phyloP scores from a whole-genome alignment of 2,329 filamentous ascomycete species.

The Madurella mycetomatis region DNA sequence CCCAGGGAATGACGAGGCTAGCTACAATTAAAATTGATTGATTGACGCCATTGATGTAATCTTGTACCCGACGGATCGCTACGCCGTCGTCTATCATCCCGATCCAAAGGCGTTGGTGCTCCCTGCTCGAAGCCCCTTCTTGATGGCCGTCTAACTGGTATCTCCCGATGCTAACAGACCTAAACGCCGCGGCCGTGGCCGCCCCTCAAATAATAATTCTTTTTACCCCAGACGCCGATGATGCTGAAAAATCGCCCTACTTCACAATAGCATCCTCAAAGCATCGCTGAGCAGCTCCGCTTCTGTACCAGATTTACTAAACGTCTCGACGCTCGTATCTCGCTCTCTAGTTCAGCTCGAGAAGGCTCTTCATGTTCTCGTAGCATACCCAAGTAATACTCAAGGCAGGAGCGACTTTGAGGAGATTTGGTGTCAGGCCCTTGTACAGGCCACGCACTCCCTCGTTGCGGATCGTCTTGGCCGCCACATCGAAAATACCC shows the following conservation, averaged over 20 bases:
- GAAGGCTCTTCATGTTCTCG: constrained; percentile 76
- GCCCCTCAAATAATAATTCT: constrained; percentile 14
- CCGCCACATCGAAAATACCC: constrained; percentile 83
- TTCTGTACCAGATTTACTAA: background rate
- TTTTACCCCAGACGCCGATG: constrained; percentile 19
- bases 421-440: constrained; percentile 86
- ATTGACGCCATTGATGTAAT: background rate
- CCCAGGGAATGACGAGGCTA: constrained; percentile 8
- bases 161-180: constrained; percentile 13
- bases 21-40: background rate
- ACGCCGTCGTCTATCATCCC: constrained; percentile 5
- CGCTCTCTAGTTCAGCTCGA: constrained; percentile 46
- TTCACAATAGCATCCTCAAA: background rate
- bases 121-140: background rate
- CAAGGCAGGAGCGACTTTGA: constrained; percentile 94
- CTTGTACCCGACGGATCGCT: background rate
- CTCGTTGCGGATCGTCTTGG: constrained; percentile 77
- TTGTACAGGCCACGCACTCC: constrained; percentile 87
- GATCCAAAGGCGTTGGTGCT: constrained; percentile 1
- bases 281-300: background rate
- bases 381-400: constrained; percentile 95
- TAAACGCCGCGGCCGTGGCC: constrained; percentile 21
- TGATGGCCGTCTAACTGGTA: constrained; percentile 20
- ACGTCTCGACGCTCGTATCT: background rate
- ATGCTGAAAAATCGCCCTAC: constrained; percentile 15